Base-by-base conservation (phyloP, 1,284 basidiomycete genomes). In the Pseudozyma tsukubaensis region DNA sequence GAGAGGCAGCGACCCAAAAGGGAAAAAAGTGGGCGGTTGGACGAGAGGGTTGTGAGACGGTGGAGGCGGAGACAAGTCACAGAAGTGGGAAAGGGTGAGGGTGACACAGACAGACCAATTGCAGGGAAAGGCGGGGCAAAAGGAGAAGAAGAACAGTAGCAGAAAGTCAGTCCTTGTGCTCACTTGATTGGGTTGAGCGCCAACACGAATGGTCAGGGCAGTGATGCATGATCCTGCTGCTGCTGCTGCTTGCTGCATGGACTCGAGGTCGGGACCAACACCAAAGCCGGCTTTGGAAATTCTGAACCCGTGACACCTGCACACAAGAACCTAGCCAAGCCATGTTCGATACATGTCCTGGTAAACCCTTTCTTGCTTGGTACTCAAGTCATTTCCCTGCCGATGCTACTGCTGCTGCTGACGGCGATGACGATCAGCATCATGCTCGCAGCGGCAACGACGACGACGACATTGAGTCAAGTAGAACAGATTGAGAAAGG, bases 1-100 rank as follows among this genome's bases (percentile, higher is more conserved):
- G 42, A 18, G 42, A 39, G 1, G 32, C 48, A 42, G 24, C 24
- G 24, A 29, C 3, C 24, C 24, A 29, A 36, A 18, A n/a, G 49
- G 37, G 48, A 43, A 48, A 14, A 37, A 39, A 18, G n/a, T 37
- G 52, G 47, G 32, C 36, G 51, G 50, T 37, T 48, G 45, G 18
- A 42, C 42, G 40, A 53, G 51, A 53, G 51, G 37, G 40, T 7
- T 24, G 24, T 34, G 50, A 34, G 18, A 50, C 32, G 49, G 58
- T 59, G 58, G 50, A 53, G 58, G 58, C 50, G 37, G 58, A 35
- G 45, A 35, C 9, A 24, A 29, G 24, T 29, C 42, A 50, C 37
- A 24, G 47, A 54, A 29, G 36, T 13, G 19, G 34, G 36, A 44
- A 29, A 21, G 16, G 10, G n/a, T 16, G 36, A 53, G 44, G 42